These are phyloP conservation scores for Barnettozyma vustinii DNA, from an alignment of 805 yeast genomes.

Conservation along the genomic window DNA sequence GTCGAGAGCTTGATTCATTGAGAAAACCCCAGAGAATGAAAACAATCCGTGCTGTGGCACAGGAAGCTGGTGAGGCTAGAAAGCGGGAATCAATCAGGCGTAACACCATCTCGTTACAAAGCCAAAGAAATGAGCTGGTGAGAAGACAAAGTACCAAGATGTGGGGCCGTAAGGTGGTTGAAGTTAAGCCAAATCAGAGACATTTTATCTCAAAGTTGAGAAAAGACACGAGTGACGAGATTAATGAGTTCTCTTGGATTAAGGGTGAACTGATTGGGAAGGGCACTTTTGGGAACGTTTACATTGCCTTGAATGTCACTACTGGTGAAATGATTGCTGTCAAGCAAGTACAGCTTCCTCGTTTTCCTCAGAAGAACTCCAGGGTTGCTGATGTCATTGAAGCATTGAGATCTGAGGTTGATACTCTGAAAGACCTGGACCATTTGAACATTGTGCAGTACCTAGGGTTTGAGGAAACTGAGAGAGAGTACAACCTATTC, in stretches of 20 bases:
- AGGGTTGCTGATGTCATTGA: slow-evolving; percentile 61
- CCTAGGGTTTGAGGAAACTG: slow-evolving; percentile 80
- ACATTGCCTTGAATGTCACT: slow-evolving; percentile 85
- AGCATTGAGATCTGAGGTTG: slow-evolving; percentile 85
- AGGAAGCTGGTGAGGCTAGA: slow-evolving; percentile 74
- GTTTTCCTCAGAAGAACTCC: slow-evolving; percentile 32
- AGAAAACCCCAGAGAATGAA: slow-evolving; percentile 63
- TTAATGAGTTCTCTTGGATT: slow-evolving; percentile 92
- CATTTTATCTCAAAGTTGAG: slow-evolving; percentile 58
- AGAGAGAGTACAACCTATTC: slow-evolving; percentile 75
- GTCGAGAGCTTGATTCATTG: slow-evolving; percentile 16
- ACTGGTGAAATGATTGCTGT: slow-evolving; percentile 99
- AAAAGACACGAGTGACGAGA: slow-evolving; percentile 54
- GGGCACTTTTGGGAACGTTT: slow-evolving; percentile 95
- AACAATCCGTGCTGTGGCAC: slow-evolving; percentile 88
- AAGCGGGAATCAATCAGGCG: slow-evolving; percentile 29
- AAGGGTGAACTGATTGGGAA: slow-evolving; percentile 95
- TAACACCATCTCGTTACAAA: slow-evolving; percentile 9
- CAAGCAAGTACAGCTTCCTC: slow-evolving; percentile 79
- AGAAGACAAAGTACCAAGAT: slow-evolving; percentile 83
- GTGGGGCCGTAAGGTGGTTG: slow-evolving; percentile 96
- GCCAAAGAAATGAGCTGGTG: slow-evolving; percentile 33
- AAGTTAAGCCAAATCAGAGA: slow-evolving; percentile 71
- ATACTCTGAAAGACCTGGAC: slow-evolving; percentile 88
- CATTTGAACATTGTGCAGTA: slow-evolving; percentile 95